These are phyloP conservation scores for Metschnikowia henanensis DNA, from an alignment of 805 yeast genomes.

Conservation along the genomic window DNA sequence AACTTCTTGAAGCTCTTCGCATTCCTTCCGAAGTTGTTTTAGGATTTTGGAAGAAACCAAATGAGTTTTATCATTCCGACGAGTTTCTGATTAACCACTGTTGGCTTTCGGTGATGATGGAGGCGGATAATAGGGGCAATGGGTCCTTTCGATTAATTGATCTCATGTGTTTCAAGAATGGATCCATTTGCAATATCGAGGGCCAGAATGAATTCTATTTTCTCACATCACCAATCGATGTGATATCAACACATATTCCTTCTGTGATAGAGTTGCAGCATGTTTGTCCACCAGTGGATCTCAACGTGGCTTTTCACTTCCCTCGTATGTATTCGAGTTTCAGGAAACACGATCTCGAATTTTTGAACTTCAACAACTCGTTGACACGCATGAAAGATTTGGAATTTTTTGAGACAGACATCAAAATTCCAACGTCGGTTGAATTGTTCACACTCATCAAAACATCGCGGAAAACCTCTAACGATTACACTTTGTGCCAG, in stretches of 20 bases:
- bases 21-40: constrained; percentile 73
- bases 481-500: constrained; percentile 71
- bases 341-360: constrained; percentile 54
- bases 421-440: constrained; percentile 67
- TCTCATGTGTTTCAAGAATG: constrained; percentile 40
- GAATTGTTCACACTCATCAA: constrained; percentile 65
- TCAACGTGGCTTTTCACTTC: constrained; percentile 70
- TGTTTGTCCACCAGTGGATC: constrained; percentile 80
- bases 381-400: constrained; percentile 68
- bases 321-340: constrained; percentile 90
- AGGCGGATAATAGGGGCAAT: constrained; percentile 47
- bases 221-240: constrained; percentile 68
- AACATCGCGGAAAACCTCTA: constrained; percentile 47
- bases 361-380: constrained; percentile 72
- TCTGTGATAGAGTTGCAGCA: constrained; percentile 78
- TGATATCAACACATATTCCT: constrained; percentile 88
- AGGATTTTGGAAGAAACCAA: constrained; percentile 84
- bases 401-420: constrained; percentile 77
- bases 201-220: constrained; percentile 63
- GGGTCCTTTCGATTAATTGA: constrained; percentile 71
- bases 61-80: constrained; percentile 51
- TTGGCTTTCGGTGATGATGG: constrained; percentile 80
- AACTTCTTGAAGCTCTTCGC: constrained; percentile 67
- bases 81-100: constrained; percentile 71
- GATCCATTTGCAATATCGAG: constrained; percentile 32